Conservation (phyloP, 495 filamentous ascomycete species). For the Penicillium salamii region DNA sequence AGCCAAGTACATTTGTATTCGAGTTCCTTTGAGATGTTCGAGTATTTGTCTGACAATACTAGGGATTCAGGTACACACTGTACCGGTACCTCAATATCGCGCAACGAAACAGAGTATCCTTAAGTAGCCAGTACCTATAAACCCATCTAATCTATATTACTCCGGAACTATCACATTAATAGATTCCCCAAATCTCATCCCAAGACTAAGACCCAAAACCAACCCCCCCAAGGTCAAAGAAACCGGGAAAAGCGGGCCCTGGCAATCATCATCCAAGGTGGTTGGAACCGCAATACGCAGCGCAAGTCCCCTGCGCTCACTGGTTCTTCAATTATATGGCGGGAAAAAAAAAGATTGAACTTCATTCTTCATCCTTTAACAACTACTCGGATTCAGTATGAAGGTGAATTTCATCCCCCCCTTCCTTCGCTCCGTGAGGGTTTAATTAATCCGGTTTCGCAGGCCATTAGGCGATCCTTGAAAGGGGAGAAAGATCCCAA, state of each 20-base stretch:
- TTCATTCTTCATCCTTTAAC: slow-evolving; percentile 13
- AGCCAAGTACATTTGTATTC: no score
- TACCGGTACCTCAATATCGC: no score
- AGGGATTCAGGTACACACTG: no score
- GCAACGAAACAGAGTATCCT: no score
- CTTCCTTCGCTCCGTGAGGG: slow-evolving; percentile 9
- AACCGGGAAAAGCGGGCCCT: slow-evolving; percentile 15
- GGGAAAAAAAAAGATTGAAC: slow-evolving; percentile 7
- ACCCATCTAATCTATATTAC: no score
- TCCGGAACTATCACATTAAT: no score
- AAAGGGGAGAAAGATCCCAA: slow-evolving; percentile 78
- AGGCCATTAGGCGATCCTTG: slow-evolving; percentile 82
- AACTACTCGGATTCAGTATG: slow-evolving; percentile 18
- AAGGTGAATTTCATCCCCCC: slow-evolving; percentile 21
- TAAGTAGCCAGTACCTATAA: no score
- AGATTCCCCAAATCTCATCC: no score
- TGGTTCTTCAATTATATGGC: neutral
- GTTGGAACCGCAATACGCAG: slow-evolving; percentile 23
- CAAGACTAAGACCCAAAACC: no score
- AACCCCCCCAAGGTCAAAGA: neutral
- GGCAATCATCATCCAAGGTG: slow-evolving; percentile 15
- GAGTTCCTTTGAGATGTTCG: no score
- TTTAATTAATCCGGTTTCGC: slow-evolving; percentile 13
- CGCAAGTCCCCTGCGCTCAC: neutral
- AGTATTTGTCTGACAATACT: no score